A percentile compares a stretch with the other conserved stretches of the same genome.
These are phyloP conservation scores for Anthoceros angustus DNA, from an alignment of 225 moss, liverwort and hornwort species.

Conservation along the genomic window DNA sequence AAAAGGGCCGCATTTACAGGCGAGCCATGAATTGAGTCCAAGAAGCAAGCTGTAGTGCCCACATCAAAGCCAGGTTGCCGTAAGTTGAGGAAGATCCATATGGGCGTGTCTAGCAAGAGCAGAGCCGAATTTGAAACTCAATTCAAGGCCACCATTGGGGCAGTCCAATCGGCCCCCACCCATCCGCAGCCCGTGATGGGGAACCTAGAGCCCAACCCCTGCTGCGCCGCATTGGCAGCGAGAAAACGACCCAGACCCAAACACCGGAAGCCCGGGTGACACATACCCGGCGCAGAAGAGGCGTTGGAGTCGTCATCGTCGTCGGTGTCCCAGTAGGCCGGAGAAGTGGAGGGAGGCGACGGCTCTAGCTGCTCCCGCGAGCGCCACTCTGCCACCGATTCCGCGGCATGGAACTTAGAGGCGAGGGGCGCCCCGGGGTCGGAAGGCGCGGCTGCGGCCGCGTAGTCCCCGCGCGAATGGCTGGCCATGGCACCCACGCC, in stretches of 20 bases:
- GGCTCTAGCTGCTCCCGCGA: constrained; percentile 98
- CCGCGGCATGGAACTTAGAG: constrained; percentile 65
- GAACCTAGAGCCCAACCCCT: neutral
- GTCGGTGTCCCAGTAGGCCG: constrained; percentile 95
- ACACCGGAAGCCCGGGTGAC: neutral
- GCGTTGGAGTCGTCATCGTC: constrained; percentile 84
- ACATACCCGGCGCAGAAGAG: constrained; percentile 60
- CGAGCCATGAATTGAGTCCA: neutral
- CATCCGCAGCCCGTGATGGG: neutral
- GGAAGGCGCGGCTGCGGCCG: constrained; percentile 32
- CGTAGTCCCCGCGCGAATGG: constrained; percentile 71
- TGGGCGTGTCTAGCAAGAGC: neutral
- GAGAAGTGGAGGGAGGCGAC: constrained; percentile 89
- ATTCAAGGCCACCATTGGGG: neutral
- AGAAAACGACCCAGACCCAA: neutral
- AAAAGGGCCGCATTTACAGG: neutral
- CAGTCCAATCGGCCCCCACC: neutral
- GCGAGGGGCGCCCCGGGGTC: constrained; percentile 37
- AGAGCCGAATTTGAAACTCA: neutral
- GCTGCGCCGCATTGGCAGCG: neutral
- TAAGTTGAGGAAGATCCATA: too few relatives aligned
- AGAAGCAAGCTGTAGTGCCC: neutral
- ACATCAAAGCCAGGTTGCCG: too few relatives aligned
- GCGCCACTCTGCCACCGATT: constrained; percentile 76
- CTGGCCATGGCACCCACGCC: constrained; percentile 38